Conservation (phyloP, 2,329 filamentous ascomycete genomes). For the Penicillium janthinellum region DNA sequence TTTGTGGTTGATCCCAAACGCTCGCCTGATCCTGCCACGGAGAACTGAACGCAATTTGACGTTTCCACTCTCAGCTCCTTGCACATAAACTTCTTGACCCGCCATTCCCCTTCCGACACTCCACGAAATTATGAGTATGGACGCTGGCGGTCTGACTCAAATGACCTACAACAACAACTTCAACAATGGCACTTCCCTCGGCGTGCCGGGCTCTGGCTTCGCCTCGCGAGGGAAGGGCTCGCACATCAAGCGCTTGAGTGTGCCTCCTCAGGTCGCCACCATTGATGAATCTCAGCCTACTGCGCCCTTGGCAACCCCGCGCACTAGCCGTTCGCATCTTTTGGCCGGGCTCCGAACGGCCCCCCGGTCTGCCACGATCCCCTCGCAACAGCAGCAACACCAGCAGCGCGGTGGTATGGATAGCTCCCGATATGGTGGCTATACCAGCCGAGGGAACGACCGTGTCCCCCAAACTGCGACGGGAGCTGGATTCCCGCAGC, state of each 20-base stretch:
- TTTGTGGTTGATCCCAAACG: constrained; percentile 34
- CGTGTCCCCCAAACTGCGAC: constrained; percentile 63
- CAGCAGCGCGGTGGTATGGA: constrained; percentile 55
- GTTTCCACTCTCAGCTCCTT: constrained; percentile 16
- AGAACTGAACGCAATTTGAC: constrained; percentile 14
- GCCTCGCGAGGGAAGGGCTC: constrained; percentile 83
- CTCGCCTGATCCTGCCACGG: constrained; percentile 18
- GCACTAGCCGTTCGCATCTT: constrained; percentile 91
- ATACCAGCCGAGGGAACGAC: constrained; percentile 46
- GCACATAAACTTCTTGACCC: constrained; percentile 33
- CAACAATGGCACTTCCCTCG: constrained; percentile 66
- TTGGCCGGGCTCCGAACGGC: constrained; percentile 91
- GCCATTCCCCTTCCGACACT: constrained; percentile 13
- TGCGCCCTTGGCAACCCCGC: constrained; percentile 74
- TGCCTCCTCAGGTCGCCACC: constrained; percentile 73
- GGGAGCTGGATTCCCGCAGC: constrained; percentile 55
- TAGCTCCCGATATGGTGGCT: constrained; percentile 50
- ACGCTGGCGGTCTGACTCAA: constrained; percentile 99
- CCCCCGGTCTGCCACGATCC: constrained; percentile 80
- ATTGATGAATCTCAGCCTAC: constrained; percentile 66
- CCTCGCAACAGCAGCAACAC: constrained; percentile 63
- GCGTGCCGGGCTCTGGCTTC: constrained; percentile 76
- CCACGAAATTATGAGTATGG: constrained; percentile 56
- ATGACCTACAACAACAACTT: constrained; percentile 88
- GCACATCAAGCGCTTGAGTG: constrained; percentile 82